Evolutionary conservation across 805 yeast genomes (phyloP).

Genomic region (Kluyveromyces wickerhamii): DNA sequence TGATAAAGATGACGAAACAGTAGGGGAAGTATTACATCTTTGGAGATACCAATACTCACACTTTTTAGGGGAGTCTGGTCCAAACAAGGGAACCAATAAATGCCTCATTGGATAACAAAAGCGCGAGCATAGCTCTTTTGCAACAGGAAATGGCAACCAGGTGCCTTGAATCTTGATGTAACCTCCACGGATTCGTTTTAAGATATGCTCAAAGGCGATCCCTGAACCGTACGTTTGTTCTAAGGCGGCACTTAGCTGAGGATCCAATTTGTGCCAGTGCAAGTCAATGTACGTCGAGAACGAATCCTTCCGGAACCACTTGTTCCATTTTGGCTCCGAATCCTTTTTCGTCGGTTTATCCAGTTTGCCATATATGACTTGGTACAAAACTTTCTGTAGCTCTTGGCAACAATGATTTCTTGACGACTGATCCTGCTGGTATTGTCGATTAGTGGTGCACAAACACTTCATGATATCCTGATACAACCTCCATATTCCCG

Average conservation of each 20-base stretch:
- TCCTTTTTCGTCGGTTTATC: conserved; percentile 5
- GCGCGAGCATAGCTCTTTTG: conserved; percentile 57
- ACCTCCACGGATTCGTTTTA: conserved; percentile 79
- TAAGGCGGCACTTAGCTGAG: conserved; percentile 13
- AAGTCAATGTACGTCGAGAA: conserved; percentile 21
- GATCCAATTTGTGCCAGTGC: conserved; percentile 26
- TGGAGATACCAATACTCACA: conserved; percentile 23
- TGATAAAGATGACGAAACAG: conserved; percentile 1
- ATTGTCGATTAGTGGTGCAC: conserved; percentile 10
- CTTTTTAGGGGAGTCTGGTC: conserved; percentile 44
- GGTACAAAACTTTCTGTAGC: conserved; percentile 9
- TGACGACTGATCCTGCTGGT: conserved; percentile 5
- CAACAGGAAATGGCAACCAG: conserved; percentile 73
- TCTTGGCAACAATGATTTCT: conserved; percentile 9
- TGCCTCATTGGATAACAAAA: conserved; percentile 74
- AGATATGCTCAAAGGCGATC: conserved; percentile 17
- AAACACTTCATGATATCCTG: conserved; percentile 30
- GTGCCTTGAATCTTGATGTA: conserved; percentile 90
- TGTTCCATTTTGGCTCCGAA: conserved; percentile 13
- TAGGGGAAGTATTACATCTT: conserved; percentile 1
- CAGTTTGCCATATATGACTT: conserved; percentile 8
- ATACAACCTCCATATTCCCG: conserved; percentile 72
- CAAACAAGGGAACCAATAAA: conserved; percentile 74
- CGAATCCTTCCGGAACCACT: conserved; percentile 7
- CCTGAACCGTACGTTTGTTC: conserved; percentile 9